phyloP scores from a whole-genome alignment of 2,329 filamentous ascomycete genomes.

The Colletotrichum noveboracense region DNA sequence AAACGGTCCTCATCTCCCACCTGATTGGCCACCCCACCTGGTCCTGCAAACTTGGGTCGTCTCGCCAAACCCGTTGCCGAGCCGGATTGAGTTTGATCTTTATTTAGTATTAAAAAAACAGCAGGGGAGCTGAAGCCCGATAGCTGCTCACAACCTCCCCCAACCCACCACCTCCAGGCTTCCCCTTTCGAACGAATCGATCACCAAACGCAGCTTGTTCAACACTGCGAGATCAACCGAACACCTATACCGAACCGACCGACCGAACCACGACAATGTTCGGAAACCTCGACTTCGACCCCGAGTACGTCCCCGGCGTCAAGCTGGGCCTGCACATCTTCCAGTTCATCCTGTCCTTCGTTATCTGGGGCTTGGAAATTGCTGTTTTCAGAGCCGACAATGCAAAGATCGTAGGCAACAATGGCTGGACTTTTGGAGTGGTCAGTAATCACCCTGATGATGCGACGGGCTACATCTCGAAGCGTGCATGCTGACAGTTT shows the following conservation, averaged over 20 bases:
- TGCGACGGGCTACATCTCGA: background rate
- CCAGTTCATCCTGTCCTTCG: slow-evolving; percentile 59
- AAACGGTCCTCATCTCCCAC: background rate
- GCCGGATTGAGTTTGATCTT: slow-evolving; percentile 20
- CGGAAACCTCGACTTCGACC: slow-evolving; percentile 56
- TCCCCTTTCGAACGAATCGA: background rate
- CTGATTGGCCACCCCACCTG: slow-evolving; percentile 10
- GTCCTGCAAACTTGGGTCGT: slow-evolving; percentile 10
- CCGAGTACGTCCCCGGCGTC: slow-evolving; percentile 57
- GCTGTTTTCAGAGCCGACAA: slow-evolving; percentile 57
- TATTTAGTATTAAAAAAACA: slow-evolving; percentile 11
- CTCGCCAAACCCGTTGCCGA: slow-evolving; percentile 21
- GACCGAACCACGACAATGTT: slow-evolving; percentile 38
- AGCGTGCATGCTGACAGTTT: slow-evolving; percentile 2
- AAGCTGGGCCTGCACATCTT: slow-evolving; percentile 63
- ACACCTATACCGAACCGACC: background rate
- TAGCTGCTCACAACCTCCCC: slow-evolving; percentile 7
- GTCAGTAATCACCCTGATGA: slow-evolving; percentile 46
- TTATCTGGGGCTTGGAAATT: slow-evolving; percentile 65
- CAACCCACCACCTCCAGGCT: background rate
- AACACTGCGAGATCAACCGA: background rate
- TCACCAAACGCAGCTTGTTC: background rate
- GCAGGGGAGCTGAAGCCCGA: slow-evolving; percentile 15
- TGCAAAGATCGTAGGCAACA: slow-evolving; percentile 58
- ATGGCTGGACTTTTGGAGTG: slow-evolving; percentile 69